Conservation (phyloP, 495 filamentous ascomycete genomes). For the Aspergillus baeticus region DNA sequence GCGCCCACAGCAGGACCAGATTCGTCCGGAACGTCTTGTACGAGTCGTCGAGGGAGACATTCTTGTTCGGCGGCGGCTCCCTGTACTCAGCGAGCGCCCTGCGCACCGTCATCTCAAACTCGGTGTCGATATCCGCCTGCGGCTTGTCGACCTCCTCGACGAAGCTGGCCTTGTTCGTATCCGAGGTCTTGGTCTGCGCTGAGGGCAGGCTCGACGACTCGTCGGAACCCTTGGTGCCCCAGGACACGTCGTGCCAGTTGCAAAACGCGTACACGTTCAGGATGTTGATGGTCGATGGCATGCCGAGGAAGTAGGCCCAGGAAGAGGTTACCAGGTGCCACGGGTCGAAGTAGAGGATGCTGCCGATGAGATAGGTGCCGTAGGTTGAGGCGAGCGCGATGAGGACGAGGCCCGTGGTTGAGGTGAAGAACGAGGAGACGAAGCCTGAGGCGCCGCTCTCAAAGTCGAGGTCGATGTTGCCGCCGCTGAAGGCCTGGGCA, state of each 20-base stretch:
- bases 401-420: conserved; percentile 77
- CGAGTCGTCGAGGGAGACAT: conserved; percentile 87
- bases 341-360: conserved; percentile 96
- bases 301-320: conserved; percentile 84
- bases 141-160: conserved; percentile 95
- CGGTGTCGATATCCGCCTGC: conserved; percentile 95
- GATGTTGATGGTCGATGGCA: conserved; percentile 97
- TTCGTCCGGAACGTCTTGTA: conserved; percentile 98
- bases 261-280: conserved; percentile 98
- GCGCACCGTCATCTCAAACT: conserved; percentile 94
- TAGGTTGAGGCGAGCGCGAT: conserved; percentile 91
- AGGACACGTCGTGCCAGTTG: conserved; percentile 99
- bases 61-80: conserved; percentile 67
- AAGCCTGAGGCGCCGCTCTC: conserved; percentile 49
- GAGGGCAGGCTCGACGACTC: conserved; percentile 91
- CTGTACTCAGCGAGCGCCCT: conserved; percentile 77
- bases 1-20: conserved; percentile 87
- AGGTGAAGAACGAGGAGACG: conserved; percentile 74
- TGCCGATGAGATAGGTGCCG: conserved; percentile 91
- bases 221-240: conserved; percentile 98
- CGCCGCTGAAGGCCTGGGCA: conserved; percentile 67
- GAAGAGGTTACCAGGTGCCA: conserved; percentile 99
- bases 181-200: conserved; percentile 76
- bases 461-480: conserved; percentile 52
- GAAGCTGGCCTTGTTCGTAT: conserved; percentile 77